Base-by-base conservation (phyloP, 179 eudicot genomes). In the Drosera spatulata region DNA sequence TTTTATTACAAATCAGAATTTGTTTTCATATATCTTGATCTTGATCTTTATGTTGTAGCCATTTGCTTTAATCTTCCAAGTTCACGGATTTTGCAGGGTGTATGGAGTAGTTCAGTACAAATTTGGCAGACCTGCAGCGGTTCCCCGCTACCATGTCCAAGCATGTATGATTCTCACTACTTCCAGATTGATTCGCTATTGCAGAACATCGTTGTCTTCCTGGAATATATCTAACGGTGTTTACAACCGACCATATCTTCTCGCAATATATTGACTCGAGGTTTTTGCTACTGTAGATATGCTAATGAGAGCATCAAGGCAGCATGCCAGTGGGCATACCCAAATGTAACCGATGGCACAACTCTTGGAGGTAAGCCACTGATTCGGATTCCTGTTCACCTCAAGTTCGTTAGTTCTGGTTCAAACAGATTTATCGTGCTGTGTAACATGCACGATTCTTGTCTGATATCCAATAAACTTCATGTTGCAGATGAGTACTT, bases 241-340 rank as follows among this genome's bases (percentile, higher is more conserved):
- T 22, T 22, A 22, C 33, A 22, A 22, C 33, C 33, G 33, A 22
- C 33, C 33, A 22, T 22, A 22, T 22, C 33, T 22, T 22, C 33
- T 22, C 33, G 33, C 33, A 0, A 22, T 22, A 22, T 22, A 22
- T 0, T 43, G 45, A 43, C 45, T 43, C 10, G 33, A 22, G 6
- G 5, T 41, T n/a, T 54, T 5, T 22, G 49, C 56, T 45, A 5
- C 55, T 47, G 12, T 70, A 88, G 93, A 77, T 88, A 85, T 78
- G 96, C 96, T 52, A 61, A 80, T 15, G 96, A 85, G 77, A 79
- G 94, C 37, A 80, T 83, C 33, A 67, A 69, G 59, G 90, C 90
- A 66, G 90, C 94, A 8, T 85, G 96, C 56, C 73, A 73, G 13
- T 75, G 85, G 81, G 96, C 94, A 44, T 88, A 88, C 62, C 85